Percentiles rank a stretch among this genome's conserved stretches.
Evolutionary conservation across 306 rosid species (phyloP).

Genomic region (Urtica urens): DNA sequence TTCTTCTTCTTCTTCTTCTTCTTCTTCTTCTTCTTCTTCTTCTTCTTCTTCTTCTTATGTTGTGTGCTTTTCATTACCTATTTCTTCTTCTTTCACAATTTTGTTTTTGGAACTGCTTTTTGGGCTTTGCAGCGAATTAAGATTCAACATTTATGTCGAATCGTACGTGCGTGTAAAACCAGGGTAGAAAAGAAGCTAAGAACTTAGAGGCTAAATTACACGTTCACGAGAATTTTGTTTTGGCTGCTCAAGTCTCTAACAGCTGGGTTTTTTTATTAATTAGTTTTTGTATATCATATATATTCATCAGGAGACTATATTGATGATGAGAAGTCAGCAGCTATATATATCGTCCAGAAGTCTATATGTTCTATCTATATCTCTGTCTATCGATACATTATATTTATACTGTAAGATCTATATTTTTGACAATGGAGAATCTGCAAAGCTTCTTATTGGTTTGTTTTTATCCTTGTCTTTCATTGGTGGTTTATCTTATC

Average conservation of each 20-base stretch:
- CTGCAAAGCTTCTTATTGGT: no score
- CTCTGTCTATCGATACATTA: no score
- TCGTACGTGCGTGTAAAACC: constrained; percentile 1
- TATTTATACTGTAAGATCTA: no score
- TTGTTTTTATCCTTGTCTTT: no score
- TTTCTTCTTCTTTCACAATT: background rate
- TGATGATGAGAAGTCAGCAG: background rate
- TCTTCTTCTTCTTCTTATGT: background rate
- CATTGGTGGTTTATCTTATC: no score
- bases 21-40: background rate
- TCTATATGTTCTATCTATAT: no score
- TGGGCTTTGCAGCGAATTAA: constrained; percentile 7
- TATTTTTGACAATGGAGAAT: no score
- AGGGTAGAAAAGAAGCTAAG: no score
- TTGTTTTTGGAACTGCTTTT: background rate
- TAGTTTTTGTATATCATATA: background rate
- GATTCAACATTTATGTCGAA: constrained; percentile 11
- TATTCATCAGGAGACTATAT: background rate
- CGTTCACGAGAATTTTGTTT: constrained; percentile 11
- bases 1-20: background rate
- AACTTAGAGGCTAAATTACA: background rate
- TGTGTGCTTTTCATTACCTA: no score
- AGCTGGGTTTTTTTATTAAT: background rate
- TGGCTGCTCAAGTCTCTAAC: background rate
- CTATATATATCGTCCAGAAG: background rate